Evolutionary conservation across 257 asterid genomes (phyloP), one percentile per base, ranked within the genome.

Genomic region (Coffea canephora): DNA sequence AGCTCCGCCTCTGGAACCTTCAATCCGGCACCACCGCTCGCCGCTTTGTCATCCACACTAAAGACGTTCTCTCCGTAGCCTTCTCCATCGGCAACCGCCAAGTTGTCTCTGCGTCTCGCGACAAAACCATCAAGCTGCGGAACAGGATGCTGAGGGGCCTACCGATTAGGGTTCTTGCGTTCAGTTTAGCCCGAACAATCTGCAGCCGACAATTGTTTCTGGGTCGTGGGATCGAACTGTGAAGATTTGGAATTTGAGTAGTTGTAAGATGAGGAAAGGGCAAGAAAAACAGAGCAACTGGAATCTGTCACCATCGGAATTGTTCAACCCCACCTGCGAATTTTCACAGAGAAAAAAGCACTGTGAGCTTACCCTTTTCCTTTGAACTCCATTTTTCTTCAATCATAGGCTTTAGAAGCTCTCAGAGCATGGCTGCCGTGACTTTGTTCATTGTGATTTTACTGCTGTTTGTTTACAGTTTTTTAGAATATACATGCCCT

Each of bases 1-100:
- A 94, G 83, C 96, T 92, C 81, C 97, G 97, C 25, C 91, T 94
- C 61, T 94, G 98, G 98, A 97, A 94, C 49, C 89, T 94, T 19
- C 86, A 85, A 64, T 83, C 97, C n/a, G 98, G 98, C 0, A 77
- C 80, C 80, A 91, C 97, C 2, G 92, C 96, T n/a, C 96, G 98
- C 72, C 95, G 98, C 39, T 94, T 94, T 82, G 94, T 90, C 39
- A 97, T 97, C 3, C 98, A 94, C 87, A 88, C 97, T 13, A 94
- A 94, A 72, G 98, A 94, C 74, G 98, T 94, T 12, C 88, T 94
- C 27, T 92, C 97, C 19, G 98, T 94, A 2, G 98, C 97, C 31
- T 27, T 27, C 31, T 27, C 31, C 31, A 27, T 27, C 31, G 31
- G 31, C 31, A 27, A 27, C 31, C 92, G 98, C n/a, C 98, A 94